These are phyloP conservation scores for Kurtzmaniella quercitrusa DNA, from an alignment of 1,139 yeast genomes.

Conservation along the genomic window DNA sequence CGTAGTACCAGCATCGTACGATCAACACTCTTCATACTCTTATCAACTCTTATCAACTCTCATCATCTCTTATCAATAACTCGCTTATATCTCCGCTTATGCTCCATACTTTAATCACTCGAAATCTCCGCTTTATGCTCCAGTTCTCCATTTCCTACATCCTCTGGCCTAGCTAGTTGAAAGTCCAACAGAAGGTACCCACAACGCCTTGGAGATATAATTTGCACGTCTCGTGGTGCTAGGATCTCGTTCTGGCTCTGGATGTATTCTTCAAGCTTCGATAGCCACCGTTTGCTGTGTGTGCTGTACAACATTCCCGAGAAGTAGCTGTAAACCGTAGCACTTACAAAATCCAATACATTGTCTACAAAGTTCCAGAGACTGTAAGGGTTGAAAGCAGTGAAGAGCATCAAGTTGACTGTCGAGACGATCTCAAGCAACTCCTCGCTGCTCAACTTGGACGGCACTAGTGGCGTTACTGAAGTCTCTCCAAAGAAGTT, in stretches of 20 bases:
- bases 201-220: slow-evolving; percentile 52
- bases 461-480: slow-evolving; percentile 48
- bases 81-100: too few relatives aligned
- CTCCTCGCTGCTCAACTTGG: slow-evolving; percentile 31
- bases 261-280: slow-evolving; percentile 45
- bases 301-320: slow-evolving; percentile 14
- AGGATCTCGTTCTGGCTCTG: slow-evolving; percentile 28
- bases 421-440: slow-evolving; percentile 34
- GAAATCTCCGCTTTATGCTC: too few relatives aligned
- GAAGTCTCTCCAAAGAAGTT: slow-evolving; percentile 51
- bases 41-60: too few relatives aligned
- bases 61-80: too few relatives aligned
- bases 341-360: slow-evolving; percentile 45
- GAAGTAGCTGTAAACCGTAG: slow-evolving; percentile 24
- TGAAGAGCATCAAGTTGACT: slow-evolving; percentile 41
- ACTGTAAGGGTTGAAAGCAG: slow-evolving; percentile 38
- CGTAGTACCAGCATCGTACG: too few relatives aligned
- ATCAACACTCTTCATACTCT: too few relatives aligned
- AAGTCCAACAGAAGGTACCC: slow-evolving; percentile 59
- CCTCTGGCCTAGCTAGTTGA: slow-evolving; percentile 8
- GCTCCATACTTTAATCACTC: too few relatives aligned
- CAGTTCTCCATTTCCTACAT: neutral
- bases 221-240: slow-evolving; percentile 21
- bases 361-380: slow-evolving; percentile 35
- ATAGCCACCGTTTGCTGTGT: slow-evolving; percentile 25